phyloP scores from a whole-genome alignment of 2,329 filamentous ascomycete genomes.

The Cadophora malorum region DNA sequence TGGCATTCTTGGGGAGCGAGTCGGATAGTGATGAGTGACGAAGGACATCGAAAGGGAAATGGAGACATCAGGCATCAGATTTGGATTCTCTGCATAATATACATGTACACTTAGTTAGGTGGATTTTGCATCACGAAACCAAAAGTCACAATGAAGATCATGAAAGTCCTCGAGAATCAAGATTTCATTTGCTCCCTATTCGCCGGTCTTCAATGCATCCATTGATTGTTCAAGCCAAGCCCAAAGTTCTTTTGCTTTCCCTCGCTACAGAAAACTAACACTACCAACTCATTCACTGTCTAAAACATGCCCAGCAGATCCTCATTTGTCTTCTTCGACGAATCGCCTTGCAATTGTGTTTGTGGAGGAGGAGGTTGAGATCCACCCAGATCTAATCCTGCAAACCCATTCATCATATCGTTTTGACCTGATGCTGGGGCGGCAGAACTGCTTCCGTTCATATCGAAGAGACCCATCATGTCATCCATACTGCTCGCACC shows the following conservation, averaged over 20 bases:
- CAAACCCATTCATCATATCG: conserved; percentile 77
- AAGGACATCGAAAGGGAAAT: no score
- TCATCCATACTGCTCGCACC: conserved; percentile 74
- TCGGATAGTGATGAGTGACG: conserved; percentile 59
- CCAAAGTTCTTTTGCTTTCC: neutral
- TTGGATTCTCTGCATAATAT: conserved; percentile 3
- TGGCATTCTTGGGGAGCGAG: conserved; percentile 73
- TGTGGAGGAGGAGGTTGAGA: conserved; percentile 70
- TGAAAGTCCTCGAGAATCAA: neutral
- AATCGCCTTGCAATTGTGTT: conserved; percentile 56
- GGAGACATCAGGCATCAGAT: neutral
- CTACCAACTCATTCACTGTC: conserved; percentile 19
- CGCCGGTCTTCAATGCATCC: conserved; percentile 8
- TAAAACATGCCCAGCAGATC: conserved; percentile 67
- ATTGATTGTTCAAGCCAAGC: conserved; percentile 5
- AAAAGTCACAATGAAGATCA: neutral
- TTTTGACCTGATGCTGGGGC: conserved; percentile 42
- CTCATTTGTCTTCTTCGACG: conserved; percentile 59
- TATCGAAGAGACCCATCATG: conserved; percentile 74
- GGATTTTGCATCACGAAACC: neutral
- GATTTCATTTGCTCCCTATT: conserved; percentile 1
- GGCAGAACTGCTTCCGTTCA: conserved; percentile 38
- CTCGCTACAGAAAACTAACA: conserved; percentile 21
- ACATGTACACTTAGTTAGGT: neutral
- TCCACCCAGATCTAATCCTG: conserved; percentile 76